Evolutionary conservation across 768 basidiomycete genomes (phyloP).

Genomic region (Pleurotus tuoliensis): DNA sequence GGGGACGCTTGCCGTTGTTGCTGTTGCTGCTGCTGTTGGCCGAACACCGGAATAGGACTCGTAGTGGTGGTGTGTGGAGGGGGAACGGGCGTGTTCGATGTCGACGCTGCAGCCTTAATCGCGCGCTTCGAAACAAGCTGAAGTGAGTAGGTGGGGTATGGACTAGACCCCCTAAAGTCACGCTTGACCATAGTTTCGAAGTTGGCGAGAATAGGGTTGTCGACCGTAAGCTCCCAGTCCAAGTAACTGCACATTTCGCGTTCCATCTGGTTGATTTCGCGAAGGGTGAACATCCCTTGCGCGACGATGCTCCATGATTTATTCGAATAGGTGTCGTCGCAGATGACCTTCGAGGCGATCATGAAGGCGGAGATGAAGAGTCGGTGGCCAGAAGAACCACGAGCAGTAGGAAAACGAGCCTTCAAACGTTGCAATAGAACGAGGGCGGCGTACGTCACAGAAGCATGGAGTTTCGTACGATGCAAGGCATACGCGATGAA

Average conservation of each 20-base stretch:
- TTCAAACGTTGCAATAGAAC: constrained; percentile 79
- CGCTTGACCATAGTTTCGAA: constrained; percentile 59
- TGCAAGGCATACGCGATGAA: constrained; percentile 89
- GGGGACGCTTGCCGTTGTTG: constrained; percentile 25
- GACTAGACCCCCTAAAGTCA: constrained; percentile 52
- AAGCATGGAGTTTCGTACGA: constrained; percentile 68
- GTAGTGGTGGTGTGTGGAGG: constrained; percentile 38
- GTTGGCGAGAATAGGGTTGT: constrained; percentile 51
- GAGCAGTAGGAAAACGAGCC: constrained; percentile 86
- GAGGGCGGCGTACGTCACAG: constrained; percentile 67
- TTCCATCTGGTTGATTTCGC: constrained; percentile 97
- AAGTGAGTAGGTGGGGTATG: constrained; percentile 62
- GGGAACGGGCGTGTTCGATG: constrained; percentile 36
- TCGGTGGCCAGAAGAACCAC: constrained; percentile 86
- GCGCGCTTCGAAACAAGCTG: constrained; percentile 61
- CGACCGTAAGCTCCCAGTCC: constrained; percentile 87
- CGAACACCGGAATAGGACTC: constrained; percentile 46
- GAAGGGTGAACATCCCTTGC: constrained; percentile 78
- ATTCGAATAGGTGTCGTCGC: constrained; percentile 93
- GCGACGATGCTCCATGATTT: constrained; percentile 91
- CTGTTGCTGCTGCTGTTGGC: constrained; percentile 18
- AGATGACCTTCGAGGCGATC: constrained; percentile 90
- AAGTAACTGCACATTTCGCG: constrained; percentile 90
- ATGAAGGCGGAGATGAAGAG: constrained; percentile 91
- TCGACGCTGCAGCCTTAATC: constrained; percentile 36